Evolutionary conservation across 805 yeast genomes (phyloP), one percentile per base, ranked within the genome.

Genomic region (Pichia pseudocactophila): DNA sequence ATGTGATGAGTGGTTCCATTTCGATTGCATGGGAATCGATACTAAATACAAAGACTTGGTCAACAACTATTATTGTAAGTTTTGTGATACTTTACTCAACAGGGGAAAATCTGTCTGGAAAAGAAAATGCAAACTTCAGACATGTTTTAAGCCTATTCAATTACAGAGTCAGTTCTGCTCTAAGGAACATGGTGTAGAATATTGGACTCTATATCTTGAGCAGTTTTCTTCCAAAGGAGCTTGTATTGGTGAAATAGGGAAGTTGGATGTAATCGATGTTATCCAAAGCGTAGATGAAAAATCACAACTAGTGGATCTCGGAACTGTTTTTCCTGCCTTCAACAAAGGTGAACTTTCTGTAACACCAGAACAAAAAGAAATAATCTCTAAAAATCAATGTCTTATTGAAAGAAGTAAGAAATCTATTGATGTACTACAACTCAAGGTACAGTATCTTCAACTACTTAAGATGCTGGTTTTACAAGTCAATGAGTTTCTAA

Each of bases 1-100:
- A 6, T 89, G 97, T 62, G 96, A 87, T 54, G 96, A 86, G 45
- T 89, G 97, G 97, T 89, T 72, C 56, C 97, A 89, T 61, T 85
- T 88, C 60, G 65, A 64, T 36, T 89, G 97, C 57, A 74, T 88
- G 71, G 70, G 70, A 40, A 56, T 87, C 30, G 69, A 78, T 40
- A 58, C 57, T 8, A 61, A 66, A 41, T 72, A 71, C 53, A 69
- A 74, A 44, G 67, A 70, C 32, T 64, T 87, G 39, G 78, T 87
- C 10, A 68, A 73, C 37, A 71, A 73, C 42, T 88, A 73, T 55
- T 82, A 66, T 56, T 88, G 97, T 55, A 81, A 82, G 9, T 76
- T 78, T 44, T 88, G 96, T 58, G 74, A 72, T 41, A 57, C 28
- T 59, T 58, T 45, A 57, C 66, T 47, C 67, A 76, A 54, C 26